phyloP scores from a whole-genome alignment of 305 asterid species.

The Fraxinus albicans region DNA sequence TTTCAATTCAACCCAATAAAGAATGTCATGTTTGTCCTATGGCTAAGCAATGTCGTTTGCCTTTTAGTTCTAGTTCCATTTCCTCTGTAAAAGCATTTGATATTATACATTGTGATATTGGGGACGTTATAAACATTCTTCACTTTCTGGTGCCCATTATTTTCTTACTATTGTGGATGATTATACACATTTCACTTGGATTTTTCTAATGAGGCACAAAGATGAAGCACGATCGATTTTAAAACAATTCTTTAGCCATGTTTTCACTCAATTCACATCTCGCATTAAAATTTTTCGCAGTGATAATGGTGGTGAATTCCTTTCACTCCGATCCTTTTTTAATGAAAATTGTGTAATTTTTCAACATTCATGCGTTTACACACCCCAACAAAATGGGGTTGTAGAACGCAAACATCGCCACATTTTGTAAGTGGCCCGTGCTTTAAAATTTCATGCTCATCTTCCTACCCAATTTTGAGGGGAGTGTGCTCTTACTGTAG shows the following conservation, averaged over 20 bases:
- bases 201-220: background rate
- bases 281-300: too few relatives aligned
- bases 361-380: background rate
- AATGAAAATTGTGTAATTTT: background rate
- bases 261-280: too few relatives aligned
- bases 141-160: background rate
- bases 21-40: background rate
- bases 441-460: too few relatives aligned
- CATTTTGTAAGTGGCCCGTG: too few relatives aligned
- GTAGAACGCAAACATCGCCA: background rate
- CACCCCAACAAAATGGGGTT: background rate
- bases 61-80: background rate
- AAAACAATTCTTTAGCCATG: too few relatives aligned
- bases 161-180: too few relatives aligned
- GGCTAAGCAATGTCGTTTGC: background rate
- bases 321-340: background rate
- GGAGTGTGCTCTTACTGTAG: too few relatives aligned
- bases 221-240: too few relatives aligned
- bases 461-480: too few relatives aligned
- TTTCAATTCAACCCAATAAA: background rate
- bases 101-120: background rate
- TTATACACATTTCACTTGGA: background rate
- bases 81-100: background rate
- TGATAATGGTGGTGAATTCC: too few relatives aligned
- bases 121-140: background rate